phyloP scores from a whole-genome alignment of 495 filamentous ascomycete species.

The Hypoxylon lenormandii region DNA sequence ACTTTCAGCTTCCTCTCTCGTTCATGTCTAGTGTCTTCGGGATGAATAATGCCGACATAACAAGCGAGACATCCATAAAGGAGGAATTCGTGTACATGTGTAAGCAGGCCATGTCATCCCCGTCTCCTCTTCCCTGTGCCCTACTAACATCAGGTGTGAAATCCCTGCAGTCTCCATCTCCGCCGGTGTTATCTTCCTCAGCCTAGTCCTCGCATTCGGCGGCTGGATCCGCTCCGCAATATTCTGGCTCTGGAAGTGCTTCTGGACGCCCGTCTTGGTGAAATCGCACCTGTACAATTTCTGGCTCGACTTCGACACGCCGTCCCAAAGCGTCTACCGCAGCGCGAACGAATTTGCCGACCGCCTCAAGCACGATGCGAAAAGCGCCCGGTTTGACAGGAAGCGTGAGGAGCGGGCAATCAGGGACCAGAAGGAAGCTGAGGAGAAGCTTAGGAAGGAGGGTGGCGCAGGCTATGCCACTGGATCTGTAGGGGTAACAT shows the following conservation, averaged over 20 bases:
- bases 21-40: slow-evolving; percentile 60
- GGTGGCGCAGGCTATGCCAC: no score
- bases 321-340: slow-evolving; percentile 15
- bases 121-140: background rate
- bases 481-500: no score
- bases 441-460: background rate
- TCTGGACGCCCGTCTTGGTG: slow-evolving; percentile 20
- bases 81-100: slow-evolving; percentile 55
- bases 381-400: background rate
- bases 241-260: slow-evolving; percentile 31
- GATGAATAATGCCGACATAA: slow-evolving; percentile 57
- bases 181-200: slow-evolving; percentile 51
- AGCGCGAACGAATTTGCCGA: background rate
- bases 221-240: slow-evolving; percentile 34
- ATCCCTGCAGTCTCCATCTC: slow-evolving; percentile 46
- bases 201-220: slow-evolving; percentile 52
- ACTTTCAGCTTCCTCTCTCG: slow-evolving; percentile 53
- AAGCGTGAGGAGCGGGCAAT: background rate
- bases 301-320: slow-evolving; percentile 11
- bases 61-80: slow-evolving; percentile 41
- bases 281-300: slow-evolving; percentile 34
- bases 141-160: slow-evolving; percentile 11
- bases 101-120: slow-evolving; percentile 24
- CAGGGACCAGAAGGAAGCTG: background rate
- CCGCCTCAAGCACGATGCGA: background rate